phyloP scores from a whole-genome alignment of 2,329 filamentous ascomycete genomes.

The Exserohilum turcica region DNA sequence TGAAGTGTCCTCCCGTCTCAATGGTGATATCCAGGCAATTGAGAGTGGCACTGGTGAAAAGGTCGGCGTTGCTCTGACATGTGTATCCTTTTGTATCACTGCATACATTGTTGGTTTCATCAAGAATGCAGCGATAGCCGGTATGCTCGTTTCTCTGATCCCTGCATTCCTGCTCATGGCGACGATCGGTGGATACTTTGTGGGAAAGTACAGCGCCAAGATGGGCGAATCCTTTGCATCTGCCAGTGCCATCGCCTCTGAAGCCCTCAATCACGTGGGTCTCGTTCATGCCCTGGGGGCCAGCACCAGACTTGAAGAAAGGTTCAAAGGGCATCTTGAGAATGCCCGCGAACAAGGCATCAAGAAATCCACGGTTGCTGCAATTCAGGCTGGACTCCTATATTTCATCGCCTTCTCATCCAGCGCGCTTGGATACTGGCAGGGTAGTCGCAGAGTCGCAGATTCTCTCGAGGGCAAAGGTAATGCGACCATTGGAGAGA shows the following conservation, averaged over 20 bases:
- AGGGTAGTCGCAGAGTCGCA: constrained; percentile 63
- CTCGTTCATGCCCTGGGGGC: constrained; percentile 70
- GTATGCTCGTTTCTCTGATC: constrained; percentile 66
- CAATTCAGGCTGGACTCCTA: constrained; percentile 63
- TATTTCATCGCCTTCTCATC: constrained; percentile 72
- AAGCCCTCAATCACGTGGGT: constrained; percentile 64
- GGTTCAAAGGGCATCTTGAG: constrained; percentile 61
- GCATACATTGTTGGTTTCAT: constrained; percentile 71
- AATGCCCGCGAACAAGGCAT: constrained; percentile 59
- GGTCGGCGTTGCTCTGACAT: constrained; percentile 67
- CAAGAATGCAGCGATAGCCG: constrained; percentile 66
- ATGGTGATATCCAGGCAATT: constrained; percentile 68
- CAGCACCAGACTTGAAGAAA: constrained; percentile 62
- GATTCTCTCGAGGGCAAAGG: constrained; percentile 46
- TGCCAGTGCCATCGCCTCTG: constrained; percentile 67
- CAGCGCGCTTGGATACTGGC: constrained; percentile 71
- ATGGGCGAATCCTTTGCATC: constrained; percentile 61
- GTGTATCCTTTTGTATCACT: constrained; percentile 68
- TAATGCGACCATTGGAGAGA: constrained; percentile 51
- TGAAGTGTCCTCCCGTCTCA: constrained; percentile 67
- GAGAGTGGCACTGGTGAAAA: constrained; percentile 73
- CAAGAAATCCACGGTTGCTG: constrained; percentile 63
- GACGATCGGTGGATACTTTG: constrained; percentile 60
- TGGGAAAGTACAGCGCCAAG: constrained; percentile 57
- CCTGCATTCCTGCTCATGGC: constrained; percentile 67